Evolutionary conservation across 495 filamentous ascomycete genomes (phyloP), one percentile per base, ranked within the genome.

Genomic region (Penicillium goetzii): DNA sequence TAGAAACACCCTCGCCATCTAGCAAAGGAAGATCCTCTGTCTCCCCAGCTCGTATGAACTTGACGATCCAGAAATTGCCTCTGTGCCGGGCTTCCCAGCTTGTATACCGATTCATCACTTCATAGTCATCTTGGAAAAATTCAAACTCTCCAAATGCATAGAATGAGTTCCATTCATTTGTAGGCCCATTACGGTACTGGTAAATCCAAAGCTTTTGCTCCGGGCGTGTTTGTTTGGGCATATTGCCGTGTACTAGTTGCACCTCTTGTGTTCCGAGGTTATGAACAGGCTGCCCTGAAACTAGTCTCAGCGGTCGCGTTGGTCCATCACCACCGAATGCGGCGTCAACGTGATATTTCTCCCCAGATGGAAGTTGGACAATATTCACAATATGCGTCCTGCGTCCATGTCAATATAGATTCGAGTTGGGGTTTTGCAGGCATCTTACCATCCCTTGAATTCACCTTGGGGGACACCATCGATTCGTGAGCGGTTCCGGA

Each of bases 371-470:
- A 7, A 93, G 78, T 11, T 77, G 81, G 38, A 92, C 83, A 34
- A 94, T 82, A 71, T 88, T 91, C 34, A 89, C 81, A 73, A 90
- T 89, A 71, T 94, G 91, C 21, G 76, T 79, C 85, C 87, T 88
- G 49, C 0, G 2, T 4, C 17, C 2, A 21, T 55, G 32, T 55
- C 8, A 55, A 21, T 34, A 34, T 33, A 3, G 1, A 34, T 25
- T 32, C 25, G 7, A 14, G 17, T 38, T 50, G 2, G 15, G n/a
- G 4, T 21, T 12, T 15, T 50, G 15, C 14, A 7, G 12, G 15
- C 4, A n/a, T n/a, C 10, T 43, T 68, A 81, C 80, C 77, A 83
- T 45, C 81, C 81, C 6, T 34, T 63, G 61, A 73, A 85, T 33
- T 74, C 74, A 9, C 74, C 77, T 34, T 68, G 60, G 3, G 66